A percentile compares a stretch with the other conserved stretches of the same genome.
Conservation (phyloP, 2,329 filamentous ascomycete genomes). For the Ilyonectria mors-panacis region DNA sequence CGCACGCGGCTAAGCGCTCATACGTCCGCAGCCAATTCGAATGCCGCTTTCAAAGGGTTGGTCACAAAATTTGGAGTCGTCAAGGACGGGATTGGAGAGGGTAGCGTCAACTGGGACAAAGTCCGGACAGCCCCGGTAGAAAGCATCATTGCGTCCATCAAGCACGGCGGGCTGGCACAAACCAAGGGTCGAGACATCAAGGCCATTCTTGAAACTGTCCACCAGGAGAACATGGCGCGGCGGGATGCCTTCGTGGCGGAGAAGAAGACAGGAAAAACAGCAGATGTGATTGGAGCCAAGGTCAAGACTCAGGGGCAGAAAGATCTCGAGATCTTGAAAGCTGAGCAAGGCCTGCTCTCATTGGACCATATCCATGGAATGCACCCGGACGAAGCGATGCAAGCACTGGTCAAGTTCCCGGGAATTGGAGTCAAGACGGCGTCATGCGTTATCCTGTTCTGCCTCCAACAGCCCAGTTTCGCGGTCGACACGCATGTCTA, state of each 20-base stretch:
- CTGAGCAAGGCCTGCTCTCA: conserved; percentile 45
- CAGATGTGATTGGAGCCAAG: conserved; percentile 36
- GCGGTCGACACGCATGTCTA: conserved; percentile 49
- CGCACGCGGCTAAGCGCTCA: conserved; percentile 47
- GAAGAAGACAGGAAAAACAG: conserved; percentile 36
- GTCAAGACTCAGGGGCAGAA: conserved; percentile 47
- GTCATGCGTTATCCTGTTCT: conserved; percentile 49
- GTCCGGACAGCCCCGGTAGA: conserved; percentile 44
- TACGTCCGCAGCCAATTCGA: conserved; percentile 47
- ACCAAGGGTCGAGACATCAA: conserved; percentile 48
- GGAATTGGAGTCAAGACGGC: conserved; percentile 49
- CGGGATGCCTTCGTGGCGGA: conserved; percentile 44
- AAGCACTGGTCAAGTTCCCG: conserved; percentile 46
- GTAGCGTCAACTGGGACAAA: conserved; percentile 48
- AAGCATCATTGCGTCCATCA: conserved; percentile 72
- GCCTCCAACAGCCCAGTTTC: conserved; percentile 47
- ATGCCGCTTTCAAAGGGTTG: conserved; percentile 46
- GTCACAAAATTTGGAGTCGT: conserved; percentile 44
- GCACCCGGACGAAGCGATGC: conserved; percentile 48
- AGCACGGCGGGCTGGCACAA: conserved; percentile 63
- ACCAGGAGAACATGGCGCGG: conserved; percentile 44
- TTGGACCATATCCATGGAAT: conserved; percentile 48
- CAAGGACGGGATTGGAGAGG: conserved; percentile 45
- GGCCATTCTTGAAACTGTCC: conserved; percentile 44
- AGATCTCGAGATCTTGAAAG: conserved; percentile 47